Conservation (phyloP, 495 filamentous ascomycete species). For the Penicillium roqueforti region DNA sequence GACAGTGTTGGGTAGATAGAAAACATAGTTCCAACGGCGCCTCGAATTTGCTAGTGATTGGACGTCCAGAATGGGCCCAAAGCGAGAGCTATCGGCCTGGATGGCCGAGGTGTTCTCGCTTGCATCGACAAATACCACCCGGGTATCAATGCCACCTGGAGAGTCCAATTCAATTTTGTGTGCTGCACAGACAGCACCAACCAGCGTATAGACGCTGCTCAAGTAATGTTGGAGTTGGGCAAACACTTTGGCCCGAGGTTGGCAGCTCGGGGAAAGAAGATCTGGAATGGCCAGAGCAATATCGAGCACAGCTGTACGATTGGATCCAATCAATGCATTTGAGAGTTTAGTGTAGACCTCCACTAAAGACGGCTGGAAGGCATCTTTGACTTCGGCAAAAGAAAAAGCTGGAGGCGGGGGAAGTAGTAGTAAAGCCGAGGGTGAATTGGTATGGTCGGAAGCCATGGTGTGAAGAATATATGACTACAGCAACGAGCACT, state of each 20-base stretch:
- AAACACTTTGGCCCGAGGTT: constrained; percentile 54
- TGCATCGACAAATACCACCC: constrained; percentile 64
- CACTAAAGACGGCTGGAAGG: constrained; percentile 38
- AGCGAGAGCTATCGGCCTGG: constrained; percentile 30
- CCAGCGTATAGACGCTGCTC: constrained; percentile 72
- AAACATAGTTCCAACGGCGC: constrained; percentile 67
- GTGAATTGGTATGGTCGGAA: constrained; percentile 19
- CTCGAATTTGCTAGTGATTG: constrained; percentile 59
- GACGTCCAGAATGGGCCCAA: constrained; percentile 61
- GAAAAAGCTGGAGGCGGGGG: constrained; percentile 44
- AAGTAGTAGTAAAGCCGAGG: constrained; percentile 44
- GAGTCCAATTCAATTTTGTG: constrained; percentile 59
- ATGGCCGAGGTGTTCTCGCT: not conserved
- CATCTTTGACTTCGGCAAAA: constrained; percentile 34
- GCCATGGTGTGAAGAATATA: constrained; percentile 19
- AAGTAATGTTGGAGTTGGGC: constrained; percentile 63
- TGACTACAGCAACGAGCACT: not conserved
- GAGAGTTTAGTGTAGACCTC: constrained; percentile 31
- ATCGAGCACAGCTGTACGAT: constrained; percentile 36
- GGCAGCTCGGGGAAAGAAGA: constrained; percentile 34
- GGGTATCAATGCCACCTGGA: constrained; percentile 69
- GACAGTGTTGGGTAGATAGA: constrained; percentile 56
- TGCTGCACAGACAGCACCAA: constrained; percentile 62
- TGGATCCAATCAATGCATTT: constrained; percentile 25
- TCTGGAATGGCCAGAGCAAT: constrained; percentile 42